phyloP scores from a whole-genome alignment of 495 filamentous ascomycete genomes.

The Hypoxylon fuscum region DNA sequence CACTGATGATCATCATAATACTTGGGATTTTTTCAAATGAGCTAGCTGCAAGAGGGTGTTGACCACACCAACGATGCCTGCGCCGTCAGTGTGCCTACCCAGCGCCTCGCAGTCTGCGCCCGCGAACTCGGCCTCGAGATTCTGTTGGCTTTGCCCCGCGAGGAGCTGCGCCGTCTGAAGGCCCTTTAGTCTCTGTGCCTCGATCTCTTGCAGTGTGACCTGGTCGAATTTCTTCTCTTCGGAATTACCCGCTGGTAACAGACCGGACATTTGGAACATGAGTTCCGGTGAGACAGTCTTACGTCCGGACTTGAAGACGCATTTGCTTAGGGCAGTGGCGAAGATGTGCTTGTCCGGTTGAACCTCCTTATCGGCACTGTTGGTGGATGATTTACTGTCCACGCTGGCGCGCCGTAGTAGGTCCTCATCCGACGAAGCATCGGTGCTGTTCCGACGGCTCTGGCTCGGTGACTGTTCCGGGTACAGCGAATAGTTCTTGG shows the following conservation, averaged over 20 bases:
- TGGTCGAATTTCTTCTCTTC: slow-evolving; percentile 30
- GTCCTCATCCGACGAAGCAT: slow-evolving; percentile 29
- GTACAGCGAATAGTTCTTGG: slow-evolving; percentile 57
- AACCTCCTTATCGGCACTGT: slow-evolving; percentile 52
- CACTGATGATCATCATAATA: slow-evolving; percentile 42
- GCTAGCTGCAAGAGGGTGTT: slow-evolving; percentile 45
- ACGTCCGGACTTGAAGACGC: slow-evolving; percentile 88
- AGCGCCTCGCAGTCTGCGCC: slow-evolving; percentile 51
- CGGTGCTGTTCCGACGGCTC: slow-evolving; percentile 40
- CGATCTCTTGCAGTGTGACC: slow-evolving; percentile 66
- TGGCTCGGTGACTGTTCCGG: slow-evolving; percentile 43
- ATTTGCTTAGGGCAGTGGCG: slow-evolving; percentile 83
- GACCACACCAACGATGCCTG: slow-evolving; percentile 44
- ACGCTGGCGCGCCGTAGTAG: neutral
- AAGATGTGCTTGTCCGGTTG: slow-evolving; percentile 66
- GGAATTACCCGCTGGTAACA: slow-evolving; percentile 63
- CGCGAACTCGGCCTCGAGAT: slow-evolving; percentile 52
- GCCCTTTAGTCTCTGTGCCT: slow-evolving; percentile 65
- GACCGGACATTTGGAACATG: slow-evolving; percentile 69
- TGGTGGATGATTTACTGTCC: slow-evolving; percentile 27
- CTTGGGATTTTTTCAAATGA: slow-evolving; percentile 45
- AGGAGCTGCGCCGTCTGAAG: slow-evolving; percentile 63
- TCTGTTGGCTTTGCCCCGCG: slow-evolving; percentile 54
- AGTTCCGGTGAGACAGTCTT: slow-evolving; percentile 84
- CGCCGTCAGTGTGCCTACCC: slow-evolving; percentile 46